Evolutionary conservation across 2,329 filamentous ascomycete genomes (phyloP).

Genomic region (Arthrobotrys conoides): DNA sequence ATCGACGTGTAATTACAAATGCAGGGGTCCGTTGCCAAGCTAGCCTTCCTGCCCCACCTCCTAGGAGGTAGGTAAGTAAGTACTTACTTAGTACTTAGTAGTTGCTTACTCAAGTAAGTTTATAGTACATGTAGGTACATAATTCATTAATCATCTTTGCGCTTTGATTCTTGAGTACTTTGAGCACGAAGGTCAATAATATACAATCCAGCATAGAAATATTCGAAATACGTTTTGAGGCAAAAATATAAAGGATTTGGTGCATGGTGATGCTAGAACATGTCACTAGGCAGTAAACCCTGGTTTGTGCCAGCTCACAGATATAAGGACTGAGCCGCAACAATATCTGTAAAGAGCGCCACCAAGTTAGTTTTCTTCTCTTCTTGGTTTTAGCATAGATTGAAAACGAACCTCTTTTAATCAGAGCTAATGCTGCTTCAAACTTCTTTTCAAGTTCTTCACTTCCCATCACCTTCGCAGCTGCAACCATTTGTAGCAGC

Average conservation of each 20-base stretch:
- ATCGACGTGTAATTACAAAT: slow-evolving; percentile 47
- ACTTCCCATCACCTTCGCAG: slow-evolving; percentile 97
- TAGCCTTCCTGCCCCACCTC: not conserved
- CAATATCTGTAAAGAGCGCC: slow-evolving; percentile 76
- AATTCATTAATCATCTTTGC: not conserved
- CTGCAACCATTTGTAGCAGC: slow-evolving; percentile 93
- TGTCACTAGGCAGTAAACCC: not conserved
- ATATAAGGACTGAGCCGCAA: slow-evolving; percentile 93
- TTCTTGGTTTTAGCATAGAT: not conserved
- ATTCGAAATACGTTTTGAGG: not conserved
- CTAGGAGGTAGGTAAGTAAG: no score
- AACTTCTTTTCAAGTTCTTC: slow-evolving; percentile 95
- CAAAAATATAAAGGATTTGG: not conserved
- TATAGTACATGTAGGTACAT: not conserved
- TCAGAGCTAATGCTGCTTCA: slow-evolving; percentile 85
- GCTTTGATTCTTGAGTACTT: not conserved
- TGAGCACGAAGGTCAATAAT: not conserved
- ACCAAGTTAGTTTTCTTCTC: slow-evolving; percentile 1
- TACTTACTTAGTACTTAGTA: no score
- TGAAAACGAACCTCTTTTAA: slow-evolving; percentile 73
- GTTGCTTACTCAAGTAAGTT: not conserved
- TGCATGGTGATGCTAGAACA: not conserved
- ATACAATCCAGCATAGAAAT: slow-evolving; percentile 3
- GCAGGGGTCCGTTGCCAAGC: slow-evolving; percentile 26
- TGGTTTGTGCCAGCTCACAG: slow-evolving; percentile 72